phyloP scores from a whole-genome alignment of 1,284 basidiomycete genomes.

The Apiotrichum domesticum region DNA sequence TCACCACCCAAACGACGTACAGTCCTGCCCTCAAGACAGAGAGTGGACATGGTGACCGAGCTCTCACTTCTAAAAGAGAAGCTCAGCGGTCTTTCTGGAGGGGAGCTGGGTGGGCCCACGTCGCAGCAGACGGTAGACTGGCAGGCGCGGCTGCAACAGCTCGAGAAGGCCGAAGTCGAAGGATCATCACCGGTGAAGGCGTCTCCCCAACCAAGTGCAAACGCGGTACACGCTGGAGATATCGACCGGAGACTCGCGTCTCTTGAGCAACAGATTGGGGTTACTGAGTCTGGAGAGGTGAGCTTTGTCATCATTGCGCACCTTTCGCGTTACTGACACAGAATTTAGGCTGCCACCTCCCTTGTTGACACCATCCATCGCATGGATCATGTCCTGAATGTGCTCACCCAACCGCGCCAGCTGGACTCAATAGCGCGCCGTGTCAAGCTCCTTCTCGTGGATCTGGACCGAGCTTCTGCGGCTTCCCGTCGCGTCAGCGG shows the following conservation, averaged over 20 bases:
- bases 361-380: constrained; percentile 66
- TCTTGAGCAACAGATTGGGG: constrained; percentile 69
- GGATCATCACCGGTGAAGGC: too few species aligned
- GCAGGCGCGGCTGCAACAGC: not conserved
- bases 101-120: not conserved
- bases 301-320: not conserved
- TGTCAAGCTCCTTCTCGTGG: constrained; percentile 84
- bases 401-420: constrained; percentile 91
- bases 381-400: constrained; percentile 66
- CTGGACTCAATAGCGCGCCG: constrained; percentile 93
- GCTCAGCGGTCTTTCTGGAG: constrained; percentile 13
- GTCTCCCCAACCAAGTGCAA: not conserved
- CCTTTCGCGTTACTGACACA: not conserved
- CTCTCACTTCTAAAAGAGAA: constrained; percentile 27
- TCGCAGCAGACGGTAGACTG: constrained; percentile 1
- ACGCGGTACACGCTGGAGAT: not conserved
- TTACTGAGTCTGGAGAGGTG: not conserved
- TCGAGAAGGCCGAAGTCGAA: not conserved
- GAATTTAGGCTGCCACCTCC: constrained; percentile 1
- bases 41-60: constrained; percentile 34
- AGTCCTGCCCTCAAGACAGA: constrained; percentile 21
- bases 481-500: constrained; percentile 38
- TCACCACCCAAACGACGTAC: constrained; percentile 11
- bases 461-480: constrained; percentile 77
- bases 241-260: constrained; percentile 67